A percentile compares a stretch with the other conserved stretches of the same genome.
These are phyloP conservation scores for Elsinoe necatrix DNA, from an alignment of 2,329 filamentous ascomycete species.

Conservation along the genomic window DNA sequence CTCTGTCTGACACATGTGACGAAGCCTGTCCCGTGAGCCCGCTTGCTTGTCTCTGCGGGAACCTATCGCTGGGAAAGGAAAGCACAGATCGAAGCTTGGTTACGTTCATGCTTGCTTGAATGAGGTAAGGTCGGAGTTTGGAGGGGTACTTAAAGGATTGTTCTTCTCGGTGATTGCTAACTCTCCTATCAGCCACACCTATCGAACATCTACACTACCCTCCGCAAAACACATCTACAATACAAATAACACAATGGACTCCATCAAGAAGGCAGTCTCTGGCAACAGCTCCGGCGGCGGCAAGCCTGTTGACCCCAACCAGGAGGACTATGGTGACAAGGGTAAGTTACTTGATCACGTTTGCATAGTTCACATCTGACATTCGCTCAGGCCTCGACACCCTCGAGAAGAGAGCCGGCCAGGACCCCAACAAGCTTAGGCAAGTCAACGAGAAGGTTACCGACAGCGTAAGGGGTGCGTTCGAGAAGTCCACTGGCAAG, in stretches of 20 bases:
- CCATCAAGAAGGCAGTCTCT: conserved; percentile 8
- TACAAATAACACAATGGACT: background rate
- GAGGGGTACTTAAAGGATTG: background rate
- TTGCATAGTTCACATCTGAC: background rate
- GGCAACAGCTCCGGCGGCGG: background rate
- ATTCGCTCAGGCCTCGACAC: conserved; percentile 18
- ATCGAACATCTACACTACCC: background rate
- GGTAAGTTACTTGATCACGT: conserved; percentile 13
- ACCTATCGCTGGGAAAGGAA: background rate
- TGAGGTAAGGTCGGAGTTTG: background rate
- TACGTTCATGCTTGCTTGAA: conserved; percentile 2
- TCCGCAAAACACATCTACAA: background rate
- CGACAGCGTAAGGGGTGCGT: conserved; percentile 25
- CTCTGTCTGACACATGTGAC: background rate
- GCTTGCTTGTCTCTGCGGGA: background rate
- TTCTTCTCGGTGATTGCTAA: background rate
- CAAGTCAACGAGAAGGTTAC: conserved; percentile 29
- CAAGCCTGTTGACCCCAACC: conserved; percentile 8
- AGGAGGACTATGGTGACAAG: conserved; percentile 27
- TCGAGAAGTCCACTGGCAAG: conserved; percentile 29
- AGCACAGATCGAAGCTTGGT: conserved; percentile 10
- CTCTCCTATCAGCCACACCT: background rate
- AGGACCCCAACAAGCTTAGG: conserved; percentile 24
- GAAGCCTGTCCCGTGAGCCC: background rate
- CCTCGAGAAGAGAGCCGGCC: conserved; percentile 19